Evolutionary conservation across 768 basidiomycete species (phyloP).

Genomic region (Boletus sp.): DNA sequence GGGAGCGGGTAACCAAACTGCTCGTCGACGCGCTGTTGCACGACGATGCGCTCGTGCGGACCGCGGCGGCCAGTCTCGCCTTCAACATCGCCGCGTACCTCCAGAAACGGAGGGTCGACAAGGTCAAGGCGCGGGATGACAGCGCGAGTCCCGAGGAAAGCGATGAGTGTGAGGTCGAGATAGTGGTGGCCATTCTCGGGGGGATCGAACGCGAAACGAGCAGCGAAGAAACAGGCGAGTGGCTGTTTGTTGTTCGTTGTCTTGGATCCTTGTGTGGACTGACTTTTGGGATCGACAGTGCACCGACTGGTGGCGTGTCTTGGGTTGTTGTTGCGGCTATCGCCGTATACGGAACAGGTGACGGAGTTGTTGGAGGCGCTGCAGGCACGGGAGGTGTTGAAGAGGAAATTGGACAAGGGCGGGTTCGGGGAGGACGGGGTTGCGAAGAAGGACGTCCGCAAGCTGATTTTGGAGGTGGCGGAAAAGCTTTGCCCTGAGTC

Average conservation of each 20-base stretch:
- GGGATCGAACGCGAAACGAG: conserved; percentile 67
- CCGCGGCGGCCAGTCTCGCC: conserved; percentile 77
- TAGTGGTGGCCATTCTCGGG: conserved; percentile 80
- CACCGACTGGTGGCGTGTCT: conserved; percentile 81
- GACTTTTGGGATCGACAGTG: conserved; percentile 44
- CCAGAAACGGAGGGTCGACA: conserved; percentile 59
- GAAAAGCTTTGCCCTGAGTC: conserved; percentile 34
- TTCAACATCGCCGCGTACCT: conserved; percentile 72
- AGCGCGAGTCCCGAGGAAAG: conserved; percentile 48
- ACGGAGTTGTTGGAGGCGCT: conserved; percentile 67
- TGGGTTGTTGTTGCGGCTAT: conserved; percentile 71
- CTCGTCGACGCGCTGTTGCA: conserved; percentile 70
- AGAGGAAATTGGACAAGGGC: conserved; percentile 54
- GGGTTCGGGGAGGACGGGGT: conserved; percentile 51
- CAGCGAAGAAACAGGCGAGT: conserved; percentile 80
- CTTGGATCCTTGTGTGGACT: background rate
- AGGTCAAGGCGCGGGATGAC: conserved; percentile 30
- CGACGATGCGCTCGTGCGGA: conserved; percentile 63
- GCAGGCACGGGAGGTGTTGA: conserved; percentile 54
- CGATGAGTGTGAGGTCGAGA: conserved; percentile 85
- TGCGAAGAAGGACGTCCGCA: conserved; percentile 63
- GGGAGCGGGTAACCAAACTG: conserved; percentile 45
- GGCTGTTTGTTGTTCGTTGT: background rate
- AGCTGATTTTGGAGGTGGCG: conserved; percentile 64
- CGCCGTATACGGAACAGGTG: conserved; percentile 65